Conservation (phyloP, 2,329 filamentous ascomycete species). For the Ceratocystis papillata region DNA sequence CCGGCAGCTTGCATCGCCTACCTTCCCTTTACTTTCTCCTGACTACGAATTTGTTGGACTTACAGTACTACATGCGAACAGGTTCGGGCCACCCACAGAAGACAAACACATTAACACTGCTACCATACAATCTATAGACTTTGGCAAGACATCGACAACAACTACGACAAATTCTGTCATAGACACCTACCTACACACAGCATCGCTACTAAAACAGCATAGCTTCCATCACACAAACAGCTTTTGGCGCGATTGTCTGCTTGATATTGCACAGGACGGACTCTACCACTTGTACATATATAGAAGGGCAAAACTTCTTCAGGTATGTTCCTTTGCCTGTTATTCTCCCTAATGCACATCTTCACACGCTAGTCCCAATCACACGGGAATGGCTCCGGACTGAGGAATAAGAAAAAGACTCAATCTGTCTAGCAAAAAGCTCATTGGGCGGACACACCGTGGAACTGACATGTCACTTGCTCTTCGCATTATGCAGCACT, state of each 20-base stretch:
- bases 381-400: not conserved
- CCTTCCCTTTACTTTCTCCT: constrained; percentile 22
- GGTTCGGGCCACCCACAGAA: constrained; percentile 38
- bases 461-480: constrained; percentile 8
- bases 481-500: not conserved
- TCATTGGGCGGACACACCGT: not conserved
- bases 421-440: not conserved
- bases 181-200: not conserved
- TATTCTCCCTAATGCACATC: not conserved
- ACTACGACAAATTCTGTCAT: not conserved
- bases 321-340: not conserved
- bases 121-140: not conserved
- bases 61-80: constrained; percentile 32
- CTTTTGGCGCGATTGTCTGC: not conserved
- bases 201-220: not conserved
- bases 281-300: not conserved
- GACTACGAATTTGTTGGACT: constrained; percentile 29
- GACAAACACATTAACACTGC: constrained; percentile 12
- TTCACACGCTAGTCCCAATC: not conserved
- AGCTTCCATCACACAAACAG: not conserved
- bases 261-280: not conserved
- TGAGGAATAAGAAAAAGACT: not conserved
- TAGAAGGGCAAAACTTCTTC: not conserved
- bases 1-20: not conserved
- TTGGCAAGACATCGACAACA: not conserved